These are phyloP conservation scores for Posidonia oceanica DNA, from an alignment of 116 monocot species.

Conservation along the genomic window DNA sequence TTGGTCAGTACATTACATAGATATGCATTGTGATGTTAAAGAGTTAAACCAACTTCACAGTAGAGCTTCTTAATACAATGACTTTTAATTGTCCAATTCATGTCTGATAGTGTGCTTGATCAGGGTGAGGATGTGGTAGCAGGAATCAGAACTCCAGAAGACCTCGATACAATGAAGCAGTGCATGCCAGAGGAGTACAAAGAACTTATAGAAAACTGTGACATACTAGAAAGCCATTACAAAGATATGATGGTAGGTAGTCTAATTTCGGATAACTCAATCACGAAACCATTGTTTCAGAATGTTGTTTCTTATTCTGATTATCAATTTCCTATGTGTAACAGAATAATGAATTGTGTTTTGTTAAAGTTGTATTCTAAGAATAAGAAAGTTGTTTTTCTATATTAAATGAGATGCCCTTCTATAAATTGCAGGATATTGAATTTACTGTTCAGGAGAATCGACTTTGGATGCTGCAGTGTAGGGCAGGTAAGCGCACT, in stretches of 20 bases:
- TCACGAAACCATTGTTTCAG: background rate
- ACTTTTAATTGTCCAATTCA: background rate
- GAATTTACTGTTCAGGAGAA: slow-evolving; percentile 97
- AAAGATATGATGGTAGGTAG: slow-evolving; percentile 95
- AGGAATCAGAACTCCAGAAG: slow-evolving; percentile 96
- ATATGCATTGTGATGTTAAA: background rate
- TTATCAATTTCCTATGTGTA: background rate
- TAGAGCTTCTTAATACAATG: background rate
- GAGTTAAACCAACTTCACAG: too few relatives aligned
- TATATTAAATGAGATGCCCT: background rate
- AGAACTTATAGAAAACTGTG: slow-evolving; percentile 87
- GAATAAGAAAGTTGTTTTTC: too few relatives aligned
- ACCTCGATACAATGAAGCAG: slow-evolving; percentile 67
- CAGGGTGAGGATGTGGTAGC: slow-evolving; percentile 99
- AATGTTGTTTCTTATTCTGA: slow-evolving; percentile 2
- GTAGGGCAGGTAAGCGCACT: slow-evolving; percentile 80
- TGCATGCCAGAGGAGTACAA: slow-evolving; percentile 66
- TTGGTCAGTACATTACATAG: background rate
- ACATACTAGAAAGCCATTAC: slow-evolving; percentile 84
- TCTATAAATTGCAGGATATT: slow-evolving; percentile 55
- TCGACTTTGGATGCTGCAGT: slow-evolving; percentile 96
- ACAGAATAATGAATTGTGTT: too few relatives aligned
- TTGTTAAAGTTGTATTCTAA: too few relatives aligned
- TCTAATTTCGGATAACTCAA: background rate
- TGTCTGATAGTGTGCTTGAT: slow-evolving; percentile 1